Evolutionary conservation across 495 filamentous ascomycete genomes (phyloP).

Genomic region (Aspergillus ostianus): DNA sequence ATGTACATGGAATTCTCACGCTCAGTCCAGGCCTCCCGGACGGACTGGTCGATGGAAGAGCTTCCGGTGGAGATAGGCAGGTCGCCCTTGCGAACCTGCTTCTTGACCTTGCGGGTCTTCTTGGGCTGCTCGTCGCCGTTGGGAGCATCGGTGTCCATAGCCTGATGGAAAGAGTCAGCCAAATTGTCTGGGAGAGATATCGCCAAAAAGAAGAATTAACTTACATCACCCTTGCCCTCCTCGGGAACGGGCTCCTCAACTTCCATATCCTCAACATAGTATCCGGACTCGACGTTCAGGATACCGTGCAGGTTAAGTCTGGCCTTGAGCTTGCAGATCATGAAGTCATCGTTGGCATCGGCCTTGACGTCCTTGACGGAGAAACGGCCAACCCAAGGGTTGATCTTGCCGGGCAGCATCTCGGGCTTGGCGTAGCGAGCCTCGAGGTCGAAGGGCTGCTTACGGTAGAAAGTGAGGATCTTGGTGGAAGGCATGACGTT

Average conservation of each 20-base stretch:
- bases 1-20: constrained; percentile 88
- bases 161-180: constrained; percentile 47
- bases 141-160: constrained; percentile 81
- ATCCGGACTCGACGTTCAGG: constrained; percentile 93
- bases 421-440: constrained; percentile 89
- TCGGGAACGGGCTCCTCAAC: constrained; percentile 86
- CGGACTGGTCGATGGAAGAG: constrained; percentile 65
- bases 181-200: not conserved
- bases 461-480: constrained; percentile 99
- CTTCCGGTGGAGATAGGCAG: constrained; percentile 84
- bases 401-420: constrained; percentile 82
- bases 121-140: constrained; percentile 72
- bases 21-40: constrained; percentile 68
- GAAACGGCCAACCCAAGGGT: constrained; percentile 94
- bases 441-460: constrained; percentile 95
- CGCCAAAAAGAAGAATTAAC: constrained; percentile 29
- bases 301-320: constrained; percentile 95
- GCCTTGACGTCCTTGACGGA: constrained; percentile 88
- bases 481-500: constrained; percentile 98
- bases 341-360: constrained; percentile 85
- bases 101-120: constrained; percentile 98
- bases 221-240: constrained; percentile 69
- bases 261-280: constrained; percentile 97
- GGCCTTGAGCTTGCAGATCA: constrained; percentile 99
- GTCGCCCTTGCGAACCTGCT: constrained; percentile 97